Evolutionary conservation across 2,329 filamentous ascomycete genomes (phyloP).

Genomic region (Dendrostoma leiphaemia): DNA sequence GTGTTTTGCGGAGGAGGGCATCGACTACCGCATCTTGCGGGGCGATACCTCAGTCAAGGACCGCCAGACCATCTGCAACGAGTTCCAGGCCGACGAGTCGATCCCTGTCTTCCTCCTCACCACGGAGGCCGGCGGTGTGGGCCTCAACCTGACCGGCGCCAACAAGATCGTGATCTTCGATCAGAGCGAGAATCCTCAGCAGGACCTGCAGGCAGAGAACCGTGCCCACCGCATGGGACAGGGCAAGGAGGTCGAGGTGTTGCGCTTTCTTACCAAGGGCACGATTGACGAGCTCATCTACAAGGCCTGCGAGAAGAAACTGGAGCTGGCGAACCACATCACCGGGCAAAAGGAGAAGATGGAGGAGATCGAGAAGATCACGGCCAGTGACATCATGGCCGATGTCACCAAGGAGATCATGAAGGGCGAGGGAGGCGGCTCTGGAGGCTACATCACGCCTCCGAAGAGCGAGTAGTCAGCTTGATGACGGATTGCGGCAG

Average conservation of each 20-base stretch:
- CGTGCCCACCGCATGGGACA: conserved; percentile 94
- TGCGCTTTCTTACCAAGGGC: conserved; percentile 73
- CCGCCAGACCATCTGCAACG: conserved; percentile 83
- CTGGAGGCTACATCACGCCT: conserved; percentile 6
- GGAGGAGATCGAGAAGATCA: conserved; percentile 8
- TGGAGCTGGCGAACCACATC: conserved; percentile 73
- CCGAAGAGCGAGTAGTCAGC: conserved; percentile 7
- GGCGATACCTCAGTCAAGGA: conserved; percentile 79
- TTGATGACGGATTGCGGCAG: not conserved
- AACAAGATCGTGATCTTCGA: conserved; percentile 99
- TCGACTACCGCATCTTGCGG: conserved; percentile 82
- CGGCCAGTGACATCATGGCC: not conserved
- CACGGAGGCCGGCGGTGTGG: conserved; percentile 92
- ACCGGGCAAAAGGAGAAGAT: conserved; percentile 33
- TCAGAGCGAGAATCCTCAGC: conserved; percentile 94
- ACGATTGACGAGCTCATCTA: conserved; percentile 95
- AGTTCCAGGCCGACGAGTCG: conserved; percentile 71
- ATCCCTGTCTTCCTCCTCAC: conserved; percentile 92
- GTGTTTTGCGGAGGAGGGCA: conserved; percentile 69
- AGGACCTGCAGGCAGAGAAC: conserved; percentile 98
- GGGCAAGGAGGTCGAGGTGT: conserved; percentile 84
- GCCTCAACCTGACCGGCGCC: conserved; percentile 91
- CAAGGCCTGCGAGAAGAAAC: conserved; percentile 86
- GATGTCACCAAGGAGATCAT: conserved; percentile 14
- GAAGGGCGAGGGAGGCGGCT: conserved; percentile 2